Evolutionary conservation across 2,329 filamentous ascomycete species (phyloP).

Genomic region (Phoma sp.): DNA sequence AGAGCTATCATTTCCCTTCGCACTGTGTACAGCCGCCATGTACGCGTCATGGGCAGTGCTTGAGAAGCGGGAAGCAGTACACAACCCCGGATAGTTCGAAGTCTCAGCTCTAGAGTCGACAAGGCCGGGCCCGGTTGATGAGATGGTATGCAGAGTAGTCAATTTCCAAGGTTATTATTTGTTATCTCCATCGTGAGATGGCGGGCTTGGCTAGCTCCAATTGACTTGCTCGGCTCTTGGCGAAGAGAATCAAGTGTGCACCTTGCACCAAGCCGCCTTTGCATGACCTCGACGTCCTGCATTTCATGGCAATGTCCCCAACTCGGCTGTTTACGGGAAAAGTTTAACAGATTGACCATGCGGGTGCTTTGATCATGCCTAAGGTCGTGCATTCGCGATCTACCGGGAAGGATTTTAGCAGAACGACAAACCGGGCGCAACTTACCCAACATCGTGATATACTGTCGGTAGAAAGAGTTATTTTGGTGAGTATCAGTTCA

Average conservation of each 20-base stretch:
- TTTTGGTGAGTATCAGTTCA: too few species aligned
- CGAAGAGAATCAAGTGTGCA: neutral
- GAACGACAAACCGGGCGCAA: neutral
- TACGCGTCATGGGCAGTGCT: neutral
- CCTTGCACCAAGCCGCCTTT: neutral
- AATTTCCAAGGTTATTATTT: neutral
- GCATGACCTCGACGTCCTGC: neutral
- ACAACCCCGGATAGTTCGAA: neutral
- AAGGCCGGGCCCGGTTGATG: neutral
- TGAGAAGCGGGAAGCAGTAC: neutral
- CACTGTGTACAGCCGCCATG: neutral
- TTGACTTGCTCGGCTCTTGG: slow-evolving; percentile 6
- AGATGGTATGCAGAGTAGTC: neutral
- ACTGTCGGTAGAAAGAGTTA: too few species aligned
- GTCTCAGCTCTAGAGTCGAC: neutral
- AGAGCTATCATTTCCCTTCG: neutral
- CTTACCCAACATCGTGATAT: neutral
- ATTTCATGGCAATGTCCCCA: neutral
- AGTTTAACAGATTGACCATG: neutral
- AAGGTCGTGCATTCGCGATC: neutral
- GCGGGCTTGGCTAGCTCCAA: neutral
- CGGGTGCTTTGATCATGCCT: neutral
- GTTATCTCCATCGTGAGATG: neutral
- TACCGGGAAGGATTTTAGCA: neutral
- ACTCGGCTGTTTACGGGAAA: neutral